Conservation (phyloP, 495 filamentous ascomycete genomes). For the Aspergillus leporis region DNA sequence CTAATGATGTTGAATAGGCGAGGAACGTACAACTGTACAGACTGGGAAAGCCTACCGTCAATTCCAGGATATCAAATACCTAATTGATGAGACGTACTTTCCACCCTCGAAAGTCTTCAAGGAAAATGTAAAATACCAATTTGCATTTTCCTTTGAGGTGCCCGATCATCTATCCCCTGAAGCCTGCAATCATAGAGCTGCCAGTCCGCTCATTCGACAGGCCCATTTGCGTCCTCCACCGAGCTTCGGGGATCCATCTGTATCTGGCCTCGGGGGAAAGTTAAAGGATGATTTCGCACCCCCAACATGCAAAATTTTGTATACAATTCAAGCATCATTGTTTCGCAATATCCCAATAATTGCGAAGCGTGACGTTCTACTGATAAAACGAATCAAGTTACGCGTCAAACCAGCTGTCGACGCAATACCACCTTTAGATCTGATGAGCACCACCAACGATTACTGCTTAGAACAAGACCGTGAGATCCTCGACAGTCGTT, state of each 20-base stretch:
- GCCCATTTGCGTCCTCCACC: conserved; percentile 71
- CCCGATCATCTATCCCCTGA: conserved; percentile 61
- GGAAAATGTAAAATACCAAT: conserved; percentile 54
- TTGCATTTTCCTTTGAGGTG: conserved; percentile 75
- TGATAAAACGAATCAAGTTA: conserved; percentile 47
- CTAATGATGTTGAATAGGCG: conserved; percentile 11
- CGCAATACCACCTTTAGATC: conserved; percentile 66
- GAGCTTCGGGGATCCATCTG: conserved; percentile 56
- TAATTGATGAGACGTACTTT: conserved; percentile 57
- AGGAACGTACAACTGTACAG: conserved; percentile 16
- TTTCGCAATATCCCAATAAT: conserved; percentile 54
- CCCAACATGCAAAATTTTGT: conserved; percentile 64
- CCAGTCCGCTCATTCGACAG: conserved; percentile 49
- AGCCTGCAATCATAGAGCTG: conserved; percentile 46
- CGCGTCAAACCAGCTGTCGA: conserved; percentile 62
- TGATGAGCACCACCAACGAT: conserved; percentile 50
- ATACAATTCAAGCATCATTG: conserved; percentile 57
- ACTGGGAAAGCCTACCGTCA: conserved; percentile 9
- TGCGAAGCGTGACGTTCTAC: conserved; percentile 20
- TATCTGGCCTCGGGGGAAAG: conserved; percentile 30
- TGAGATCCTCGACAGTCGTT: conserved; percentile 34
- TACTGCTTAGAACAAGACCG: conserved; percentile 66
- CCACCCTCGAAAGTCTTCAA: conserved; percentile 61
- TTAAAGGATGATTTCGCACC: conserved; percentile 68
- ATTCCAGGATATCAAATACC: conserved; percentile 69